Evolutionary conservation across 2,329 filamentous ascomycete species (phyloP).

Genomic region (Magnaporthiopsis incrustans): DNA sequence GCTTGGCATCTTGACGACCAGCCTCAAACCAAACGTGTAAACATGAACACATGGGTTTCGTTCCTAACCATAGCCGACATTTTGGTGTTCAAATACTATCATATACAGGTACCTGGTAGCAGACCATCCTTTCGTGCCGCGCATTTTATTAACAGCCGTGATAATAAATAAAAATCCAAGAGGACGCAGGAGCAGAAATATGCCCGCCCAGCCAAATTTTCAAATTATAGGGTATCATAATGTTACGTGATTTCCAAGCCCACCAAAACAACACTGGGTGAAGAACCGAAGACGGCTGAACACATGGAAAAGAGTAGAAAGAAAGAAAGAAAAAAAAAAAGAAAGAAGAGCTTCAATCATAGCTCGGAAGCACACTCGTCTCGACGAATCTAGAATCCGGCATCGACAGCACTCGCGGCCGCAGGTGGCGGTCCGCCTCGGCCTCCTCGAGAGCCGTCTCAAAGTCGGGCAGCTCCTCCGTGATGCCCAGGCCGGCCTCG

Average conservation of each 20-base stretch:
- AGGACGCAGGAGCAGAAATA: not conserved
- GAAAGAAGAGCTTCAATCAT: conserved; percentile 10
- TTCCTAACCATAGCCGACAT: no score
- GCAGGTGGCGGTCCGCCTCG: conserved; percentile 34
- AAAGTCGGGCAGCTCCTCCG: conserved; percentile 37
- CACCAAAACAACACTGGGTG: not conserved
- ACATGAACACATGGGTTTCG: no score
- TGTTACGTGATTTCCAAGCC: not conserved
- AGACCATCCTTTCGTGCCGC: no score
- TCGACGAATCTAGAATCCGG: conserved; percentile 14
- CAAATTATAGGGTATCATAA: not conserved
- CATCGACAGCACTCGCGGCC: conserved; percentile 33
- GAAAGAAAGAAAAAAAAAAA: not conserved
- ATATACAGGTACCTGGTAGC: no score
- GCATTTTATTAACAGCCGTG: not conserved
- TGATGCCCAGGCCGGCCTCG: conserved; percentile 10
- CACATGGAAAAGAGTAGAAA: not conserved
- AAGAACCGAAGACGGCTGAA: not conserved
- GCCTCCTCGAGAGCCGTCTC: conserved; percentile 39
- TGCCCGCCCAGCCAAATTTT: not conserved
- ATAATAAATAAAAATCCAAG: not conserved
- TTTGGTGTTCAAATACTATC: no score
- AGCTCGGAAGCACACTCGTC: conserved; percentile 20
- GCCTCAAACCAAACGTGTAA: no score
- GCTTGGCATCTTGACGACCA: no score